Conservation (phyloP, 768 basidiomycete genomes). For the Tricholoma sp. region DNA sequence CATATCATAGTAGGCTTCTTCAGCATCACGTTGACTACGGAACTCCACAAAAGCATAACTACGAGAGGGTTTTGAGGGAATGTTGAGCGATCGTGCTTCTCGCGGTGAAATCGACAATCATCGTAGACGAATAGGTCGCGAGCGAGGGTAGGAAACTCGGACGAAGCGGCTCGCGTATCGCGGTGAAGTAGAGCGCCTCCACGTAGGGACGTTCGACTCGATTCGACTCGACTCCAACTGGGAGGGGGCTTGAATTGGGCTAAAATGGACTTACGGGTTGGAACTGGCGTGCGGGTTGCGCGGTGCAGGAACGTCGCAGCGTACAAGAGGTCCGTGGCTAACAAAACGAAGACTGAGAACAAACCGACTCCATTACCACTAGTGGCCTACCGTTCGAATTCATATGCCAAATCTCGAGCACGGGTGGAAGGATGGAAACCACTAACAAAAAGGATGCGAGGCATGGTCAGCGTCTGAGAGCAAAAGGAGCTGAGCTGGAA, state of each 20-base stretch:
- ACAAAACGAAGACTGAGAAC: background rate
- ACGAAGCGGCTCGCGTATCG: conserved; percentile 12
- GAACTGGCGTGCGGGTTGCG: conserved; percentile 69
- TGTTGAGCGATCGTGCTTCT: conserved; percentile 48
- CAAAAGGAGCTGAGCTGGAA: conserved; percentile 21
- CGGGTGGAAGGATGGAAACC: conserved; percentile 82
- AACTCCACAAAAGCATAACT: conserved; percentile 90
- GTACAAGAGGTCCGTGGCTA: conserved; percentile 78
- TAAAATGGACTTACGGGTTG: conserved; percentile 69
- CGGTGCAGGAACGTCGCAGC: conserved; percentile 88
- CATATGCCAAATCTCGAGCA: conserved; percentile 78
- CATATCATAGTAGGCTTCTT: conserved; percentile 84
- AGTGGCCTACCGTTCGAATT: conserved; percentile 70
- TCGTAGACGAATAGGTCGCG: conserved; percentile 16
- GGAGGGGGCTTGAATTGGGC: conserved; percentile 18
- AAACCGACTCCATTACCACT: background rate
- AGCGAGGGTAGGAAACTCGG: conserved; percentile 20
- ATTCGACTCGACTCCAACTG: conserved; percentile 19
- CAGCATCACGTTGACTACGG: conserved; percentile 70
- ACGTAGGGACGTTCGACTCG: conserved; percentile 25
- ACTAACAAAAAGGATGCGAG: conserved; percentile 83
- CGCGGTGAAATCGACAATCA: conserved; percentile 30
- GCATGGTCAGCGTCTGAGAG: conserved; percentile 37
- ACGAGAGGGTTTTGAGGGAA: conserved; percentile 33
- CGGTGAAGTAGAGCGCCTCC: conserved; percentile 21